A percentile compares a stretch with the other conserved stretches of the same genome.
Evolutionary conservation across 192 early-diverging fungal genomes (phyloP).

Genomic region (Mortierella antarctica): DNA sequence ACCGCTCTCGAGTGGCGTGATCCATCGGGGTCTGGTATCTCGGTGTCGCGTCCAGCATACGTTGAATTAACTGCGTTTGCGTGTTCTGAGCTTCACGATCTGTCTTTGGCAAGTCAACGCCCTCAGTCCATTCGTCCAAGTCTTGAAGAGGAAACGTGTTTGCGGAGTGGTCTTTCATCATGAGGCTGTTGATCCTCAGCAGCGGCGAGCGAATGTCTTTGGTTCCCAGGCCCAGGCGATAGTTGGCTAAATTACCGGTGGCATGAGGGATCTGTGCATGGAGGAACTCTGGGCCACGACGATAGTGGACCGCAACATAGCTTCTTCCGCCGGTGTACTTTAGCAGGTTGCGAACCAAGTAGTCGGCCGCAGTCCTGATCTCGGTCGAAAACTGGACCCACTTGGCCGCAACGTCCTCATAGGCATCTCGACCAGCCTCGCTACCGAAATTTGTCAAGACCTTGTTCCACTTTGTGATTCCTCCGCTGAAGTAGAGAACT

Average conservation of each 20-base stretch:
- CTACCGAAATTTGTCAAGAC: not conserved
- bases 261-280: not conserved
- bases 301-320: not conserved
- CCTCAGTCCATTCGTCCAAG: too few relatives aligned
- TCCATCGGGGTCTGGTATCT: too few relatives aligned
- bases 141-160: too few relatives aligned
- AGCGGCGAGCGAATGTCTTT: too few relatives aligned
- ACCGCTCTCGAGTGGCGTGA: too few relatives aligned
- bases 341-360: slow-evolving; percentile 12
- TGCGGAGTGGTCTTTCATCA: too few relatives aligned
- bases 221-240: too few relatives aligned
- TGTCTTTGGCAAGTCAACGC: too few relatives aligned
- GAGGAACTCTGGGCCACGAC: not conserved
- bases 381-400: slow-evolving; percentile 4
- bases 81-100: too few relatives aligned
- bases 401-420: slow-evolving; percentile 6
- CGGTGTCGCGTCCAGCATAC: too few relatives aligned
- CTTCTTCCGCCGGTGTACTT: slow-evolving; percentile 1
- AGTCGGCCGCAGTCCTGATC: not conserved
- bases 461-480: slow-evolving; percentile 5
- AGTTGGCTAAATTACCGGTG: not conserved
- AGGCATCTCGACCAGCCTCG: slow-evolving; percentile 2
- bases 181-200: too few relatives aligned
- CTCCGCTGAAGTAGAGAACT: slow-evolving; percentile 3
- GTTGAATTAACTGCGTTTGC: too few relatives aligned